phyloP scores from a whole-genome alignment of 106 monocot genomes.

The Dioscorea zingiberensis region DNA sequence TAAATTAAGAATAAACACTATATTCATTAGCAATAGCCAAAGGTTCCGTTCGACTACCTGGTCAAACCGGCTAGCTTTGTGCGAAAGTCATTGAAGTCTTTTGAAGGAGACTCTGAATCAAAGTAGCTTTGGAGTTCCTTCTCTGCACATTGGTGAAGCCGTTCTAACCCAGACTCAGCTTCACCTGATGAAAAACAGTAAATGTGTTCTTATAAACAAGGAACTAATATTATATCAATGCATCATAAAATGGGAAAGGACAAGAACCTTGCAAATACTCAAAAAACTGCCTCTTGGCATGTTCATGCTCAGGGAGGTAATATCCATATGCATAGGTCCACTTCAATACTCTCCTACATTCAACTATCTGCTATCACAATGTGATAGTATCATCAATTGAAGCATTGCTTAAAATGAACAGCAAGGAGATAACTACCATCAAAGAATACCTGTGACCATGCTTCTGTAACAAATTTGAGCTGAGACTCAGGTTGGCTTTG shows the following conservation, averaged over 20 bases:
- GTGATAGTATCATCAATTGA: too few relatives aligned
- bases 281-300: conserved; percentile 90
- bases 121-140: conserved; percentile 71
- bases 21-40: too few relatives aligned
- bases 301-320: conserved; percentile 88
- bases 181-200: conserved; percentile 52
- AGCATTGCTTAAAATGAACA: too few relatives aligned
- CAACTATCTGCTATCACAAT: conserved; percentile 69
- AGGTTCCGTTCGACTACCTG: conserved; percentile 35
- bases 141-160: conserved; percentile 92
- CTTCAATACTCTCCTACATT: conserved; percentile 89
- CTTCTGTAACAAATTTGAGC: conserved; percentile 72
- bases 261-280: conserved; percentile 94
- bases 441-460: conserved; percentile 56
- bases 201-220: neutral
- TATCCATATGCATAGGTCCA: conserved; percentile 99
- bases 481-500: conserved; percentile 78
- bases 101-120: conserved; percentile 50
- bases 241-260: neutral
- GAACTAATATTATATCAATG: too few relatives aligned
- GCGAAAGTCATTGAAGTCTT: conserved; percentile 84
- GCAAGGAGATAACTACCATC: too few relatives aligned
- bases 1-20: too few relatives aligned
- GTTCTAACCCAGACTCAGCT: conserved; percentile 84
- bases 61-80: conserved; percentile 86